Evolutionary conservation across 495 filamentous ascomycete species (phyloP), one percentile per base, ranked within the genome.

Genomic region (Ramalina peruviana): DNA sequence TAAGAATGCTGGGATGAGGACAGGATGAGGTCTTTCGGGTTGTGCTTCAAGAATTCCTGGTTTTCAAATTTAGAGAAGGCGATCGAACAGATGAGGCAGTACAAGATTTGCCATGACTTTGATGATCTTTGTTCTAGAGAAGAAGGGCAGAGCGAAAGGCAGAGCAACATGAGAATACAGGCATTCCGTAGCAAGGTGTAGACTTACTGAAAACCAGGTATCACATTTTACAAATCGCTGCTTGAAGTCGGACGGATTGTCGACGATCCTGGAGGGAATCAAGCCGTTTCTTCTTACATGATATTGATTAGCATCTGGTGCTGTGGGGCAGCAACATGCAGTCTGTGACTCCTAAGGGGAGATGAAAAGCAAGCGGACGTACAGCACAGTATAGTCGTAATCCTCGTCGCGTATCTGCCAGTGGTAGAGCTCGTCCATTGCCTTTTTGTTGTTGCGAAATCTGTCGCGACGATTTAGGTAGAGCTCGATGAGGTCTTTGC

Each of bases 121-220:
- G 0, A 13, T 6, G 2, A 2, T 33, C 30, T 33, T 33, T 33
- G 30, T 13, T 33, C 2, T 13, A 33, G 7, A 33, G 30, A 7
- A 33, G 30, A 33, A 33, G 30, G 30, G 12, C 30, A 33, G 30
- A 33, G 12, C 9, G 30, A 33, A 33, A 13, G 30, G 30, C 30
- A 33, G 2, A 33, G 30, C 30, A 33, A 33, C 3, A 33, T 3
- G 30, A 3, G 12, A 33, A 33, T 10, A 12, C 30, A 33, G 2
- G 12, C 12, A 7, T 33, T 11, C 4, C 10, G 25, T 44, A 26
- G 21, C 25, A 50, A 36, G 7, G 23, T 15, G 25, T 17, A 9
- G n/a, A 46, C 39, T 40, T 56, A 59, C 57, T 5, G 57, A 54
- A 25, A 59, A 59, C 46, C 40, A 59, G 36, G 54, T 59, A 49